phyloP scores from a whole-genome alignment of 2,329 filamentous ascomycete species.

The Fusarium guadeloupense region DNA sequence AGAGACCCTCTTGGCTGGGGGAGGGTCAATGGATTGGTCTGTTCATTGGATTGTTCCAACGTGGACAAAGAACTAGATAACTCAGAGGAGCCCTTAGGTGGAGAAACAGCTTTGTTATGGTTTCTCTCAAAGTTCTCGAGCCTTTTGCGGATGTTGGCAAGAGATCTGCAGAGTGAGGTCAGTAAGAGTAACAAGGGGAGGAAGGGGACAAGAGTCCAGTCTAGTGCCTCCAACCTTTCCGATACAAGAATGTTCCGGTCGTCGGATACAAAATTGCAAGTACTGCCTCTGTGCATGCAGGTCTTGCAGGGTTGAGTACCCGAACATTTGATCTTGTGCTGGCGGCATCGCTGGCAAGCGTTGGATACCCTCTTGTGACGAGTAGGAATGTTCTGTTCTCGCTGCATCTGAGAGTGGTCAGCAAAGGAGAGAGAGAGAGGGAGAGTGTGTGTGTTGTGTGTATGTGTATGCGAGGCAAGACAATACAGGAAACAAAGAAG shows the following conservation, averaged over 20 bases:
- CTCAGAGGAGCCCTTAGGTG: background rate
- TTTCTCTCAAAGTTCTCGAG: slow-evolving; percentile 1
- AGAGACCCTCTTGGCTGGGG: background rate
- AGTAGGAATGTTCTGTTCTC: background rate
- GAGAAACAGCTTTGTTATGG: background rate
- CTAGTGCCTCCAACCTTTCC: background rate
- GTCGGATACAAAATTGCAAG: slow-evolving; percentile 8
- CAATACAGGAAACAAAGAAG: background rate
- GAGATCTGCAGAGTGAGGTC: slow-evolving; percentile 2
- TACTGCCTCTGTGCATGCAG: background rate
- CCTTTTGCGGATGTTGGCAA: slow-evolving; percentile 1
- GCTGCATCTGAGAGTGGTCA: background rate
- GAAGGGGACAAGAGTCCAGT: background rate
- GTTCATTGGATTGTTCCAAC: background rate
- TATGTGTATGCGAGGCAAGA: background rate
- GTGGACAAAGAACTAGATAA: background rate
- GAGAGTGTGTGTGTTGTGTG: too few relatives aligned
- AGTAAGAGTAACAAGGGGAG: too few relatives aligned
- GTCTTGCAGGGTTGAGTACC: slow-evolving; percentile 7
- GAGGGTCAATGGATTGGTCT: background rate
- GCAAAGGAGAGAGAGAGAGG: too few relatives aligned
- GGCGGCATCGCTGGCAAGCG: slow-evolving; percentile 16
- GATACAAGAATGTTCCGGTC: slow-evolving; percentile 6
- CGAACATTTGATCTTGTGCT: slow-evolving; percentile 18
- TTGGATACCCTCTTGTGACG: slow-evolving; percentile 13